Percentiles rank a stretch among this genome's conserved stretches.
phyloP scores from a whole-genome alignment of 208 protist genomes.

The Entamoeba invadens region DNA sequence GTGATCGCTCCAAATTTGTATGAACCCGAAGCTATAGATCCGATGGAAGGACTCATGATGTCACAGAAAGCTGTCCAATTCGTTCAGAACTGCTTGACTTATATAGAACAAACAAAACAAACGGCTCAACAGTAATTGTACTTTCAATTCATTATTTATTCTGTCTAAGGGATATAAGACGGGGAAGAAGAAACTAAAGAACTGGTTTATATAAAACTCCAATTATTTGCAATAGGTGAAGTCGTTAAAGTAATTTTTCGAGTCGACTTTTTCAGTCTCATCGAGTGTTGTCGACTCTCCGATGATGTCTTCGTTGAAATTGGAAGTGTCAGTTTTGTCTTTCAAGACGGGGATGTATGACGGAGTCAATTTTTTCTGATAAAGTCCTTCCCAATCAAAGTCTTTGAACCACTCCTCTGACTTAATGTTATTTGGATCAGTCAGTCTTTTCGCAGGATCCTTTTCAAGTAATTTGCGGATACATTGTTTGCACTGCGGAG shows the following conservation, averaged over 20 bases:
- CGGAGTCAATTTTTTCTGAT: conserved; percentile 19
- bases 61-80: not conserved
- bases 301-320: not conserved
- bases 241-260: not conserved
- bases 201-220: too few species aligned
- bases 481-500: not conserved
- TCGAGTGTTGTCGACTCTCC: not conserved
- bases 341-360: conserved; percentile 40
- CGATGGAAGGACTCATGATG: not conserved
- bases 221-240: not conserved
- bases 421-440: conserved; percentile 57
- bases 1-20: not conserved
- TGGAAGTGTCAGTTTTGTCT: not conserved
- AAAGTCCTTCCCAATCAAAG: conserved; percentile 66
- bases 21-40: not conserved
- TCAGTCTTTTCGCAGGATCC: conserved; percentile 15
- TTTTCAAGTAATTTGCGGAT: not conserved
- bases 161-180: too few species aligned
- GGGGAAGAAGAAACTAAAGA: too few species aligned
- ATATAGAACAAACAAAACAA: not conserved
- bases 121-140: too few species aligned
- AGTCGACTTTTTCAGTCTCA: not conserved
- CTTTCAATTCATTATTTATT: too few species aligned
- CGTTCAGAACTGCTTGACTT: not conserved
- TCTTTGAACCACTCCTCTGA: conserved; percentile 74